A percentile compares a stretch with the other conserved stretches of the same genome.
These are phyloP conservation scores for Hibiscus trionum DNA, from an alignment of 345 rosid species.

Conservation along the genomic window DNA sequence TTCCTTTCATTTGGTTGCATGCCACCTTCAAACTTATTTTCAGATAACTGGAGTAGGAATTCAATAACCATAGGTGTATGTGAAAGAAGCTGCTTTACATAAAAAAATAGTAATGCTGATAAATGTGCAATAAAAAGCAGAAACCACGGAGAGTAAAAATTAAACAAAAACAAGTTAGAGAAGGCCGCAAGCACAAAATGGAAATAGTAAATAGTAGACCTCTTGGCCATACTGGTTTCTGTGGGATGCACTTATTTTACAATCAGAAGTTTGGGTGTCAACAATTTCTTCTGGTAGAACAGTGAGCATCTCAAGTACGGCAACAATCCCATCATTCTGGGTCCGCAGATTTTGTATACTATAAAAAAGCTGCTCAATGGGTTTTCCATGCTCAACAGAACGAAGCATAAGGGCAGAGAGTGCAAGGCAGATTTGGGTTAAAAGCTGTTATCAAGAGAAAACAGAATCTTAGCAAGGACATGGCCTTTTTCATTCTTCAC, in stretches of 20 bases:
- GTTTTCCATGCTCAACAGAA: conserved; percentile 66
- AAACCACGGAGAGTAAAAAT: background rate
- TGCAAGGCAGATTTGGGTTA: conserved; percentile 92
- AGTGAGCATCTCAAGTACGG: conserved; percentile 86
- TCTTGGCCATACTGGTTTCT: conserved; percentile 62
- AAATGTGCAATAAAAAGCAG: background rate
- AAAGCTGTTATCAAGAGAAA: conserved; percentile 47
- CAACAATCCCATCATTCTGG: conserved; percentile 73
- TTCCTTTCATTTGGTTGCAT: conserved; percentile 52
- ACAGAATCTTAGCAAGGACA: background rate
- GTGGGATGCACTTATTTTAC: conserved; percentile 41
- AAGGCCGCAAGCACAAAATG: conserved; percentile 10
- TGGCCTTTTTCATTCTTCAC: background rate
- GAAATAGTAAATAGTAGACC: conserved; percentile 26
- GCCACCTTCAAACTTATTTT: conserved; percentile 40
- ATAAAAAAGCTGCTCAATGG: conserved; percentile 75
- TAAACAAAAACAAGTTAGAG: conserved; percentile 2
- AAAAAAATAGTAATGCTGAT: background rate
- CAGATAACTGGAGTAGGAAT: conserved; percentile 82
- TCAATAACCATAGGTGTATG: conserved; percentile 80
- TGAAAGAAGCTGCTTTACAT: conserved; percentile 55
- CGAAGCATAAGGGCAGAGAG: conserved; percentile 76
- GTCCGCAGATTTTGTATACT: conserved; percentile 70
- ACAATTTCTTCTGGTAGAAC: conserved; percentile 87
- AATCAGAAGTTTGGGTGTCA: conserved; percentile 55